Base-by-base conservation (phyloP, 345 rosid species). In the Dipteronia sinensis region DNA sequence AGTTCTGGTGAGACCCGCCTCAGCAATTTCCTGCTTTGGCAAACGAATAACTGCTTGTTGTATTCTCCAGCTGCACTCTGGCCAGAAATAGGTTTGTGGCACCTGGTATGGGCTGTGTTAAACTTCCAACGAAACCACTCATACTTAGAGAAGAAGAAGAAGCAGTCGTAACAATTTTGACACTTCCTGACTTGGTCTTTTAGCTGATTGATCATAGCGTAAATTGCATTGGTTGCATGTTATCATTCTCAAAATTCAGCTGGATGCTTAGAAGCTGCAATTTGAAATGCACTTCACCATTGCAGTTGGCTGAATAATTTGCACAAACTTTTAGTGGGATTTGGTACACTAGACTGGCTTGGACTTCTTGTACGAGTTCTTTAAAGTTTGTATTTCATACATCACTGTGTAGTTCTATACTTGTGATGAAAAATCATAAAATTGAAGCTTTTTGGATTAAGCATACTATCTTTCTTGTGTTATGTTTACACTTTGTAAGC, bases 21-120 rank as follows among this genome's bases (percentile, higher is more conserved):
- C 51, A 93, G 98, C 85, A 93, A 93, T 71, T 93, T 92, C 80
- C 86, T 92, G 0, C 75, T 89, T 46, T 93, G 98, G 98, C 98
- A 93, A 82, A 86, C 78, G 56, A 47, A 23, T 0, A 1, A 58
- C 62, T 76, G 84, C 79, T 71, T 81, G 15, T 53, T 89, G 76
- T 84, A 81, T 76, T 84, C 87, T 64, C 84, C 88, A 0, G 27
- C 76, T 4, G 85, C 72, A 6, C 74, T 89, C 23, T 86, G 90
- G 89, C 90, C 84, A 0, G 87, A 86, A 61, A 84, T 86, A 7
- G 76, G 86, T 59, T 58, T 86, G 1, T 73, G 83, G 87, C 89
- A 87, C 76, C 78, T 89, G 72, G 85, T 83, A 23, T 86, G 87
- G 88, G 85, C 77, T 6, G 81, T 86, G 0, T 59, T 89, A 56